Conservation (phyloP, 495 filamentous ascomycete species). For the Cercophora sp. region DNA sequence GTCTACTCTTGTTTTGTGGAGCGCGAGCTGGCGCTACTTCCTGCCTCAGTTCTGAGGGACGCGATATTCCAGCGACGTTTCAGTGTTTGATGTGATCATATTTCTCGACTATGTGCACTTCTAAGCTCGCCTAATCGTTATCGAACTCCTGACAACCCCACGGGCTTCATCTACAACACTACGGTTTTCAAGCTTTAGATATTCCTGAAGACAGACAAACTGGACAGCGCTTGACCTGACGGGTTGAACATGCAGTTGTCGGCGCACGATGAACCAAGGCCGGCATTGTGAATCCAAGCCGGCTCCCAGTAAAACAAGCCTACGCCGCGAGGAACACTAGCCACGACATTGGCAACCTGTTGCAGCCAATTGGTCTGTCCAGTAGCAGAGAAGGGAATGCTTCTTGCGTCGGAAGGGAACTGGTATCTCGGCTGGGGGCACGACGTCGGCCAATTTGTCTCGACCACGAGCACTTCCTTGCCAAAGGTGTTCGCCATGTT, state of each 20-base stretch:
- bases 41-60: no score
- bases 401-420: slow-evolving; percentile 55
- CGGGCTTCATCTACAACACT: no score
- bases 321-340: slow-evolving; percentile 43
- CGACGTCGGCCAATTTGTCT: slow-evolving; percentile 64
- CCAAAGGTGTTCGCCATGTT: slow-evolving; percentile 56
- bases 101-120: background rate
- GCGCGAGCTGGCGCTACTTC: no score
- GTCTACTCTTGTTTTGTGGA: no score
- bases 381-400: slow-evolving; percentile 55
- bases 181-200: background rate
- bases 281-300: slow-evolving; percentile 62
- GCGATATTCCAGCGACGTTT: no score
- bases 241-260: slow-evolving; percentile 45
- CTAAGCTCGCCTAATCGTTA: background rate
- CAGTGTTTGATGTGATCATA: background rate
- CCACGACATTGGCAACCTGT: slow-evolving; percentile 51
- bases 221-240: slow-evolving; percentile 29
- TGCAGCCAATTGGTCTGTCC: slow-evolving; percentile 58
- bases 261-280: slow-evolving; percentile 49
- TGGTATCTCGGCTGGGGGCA: slow-evolving; percentile 51
- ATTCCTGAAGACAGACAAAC: slow-evolving; percentile 24
- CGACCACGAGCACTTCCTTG: slow-evolving; percentile 60
- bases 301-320: slow-evolving; percentile 73
- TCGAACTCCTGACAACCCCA: no score